Evolutionary conservation across 2,329 filamentous ascomycete genomes (phyloP), one percentile per base, ranked within the genome.

Genomic region (Trichoderma gracile): DNA sequence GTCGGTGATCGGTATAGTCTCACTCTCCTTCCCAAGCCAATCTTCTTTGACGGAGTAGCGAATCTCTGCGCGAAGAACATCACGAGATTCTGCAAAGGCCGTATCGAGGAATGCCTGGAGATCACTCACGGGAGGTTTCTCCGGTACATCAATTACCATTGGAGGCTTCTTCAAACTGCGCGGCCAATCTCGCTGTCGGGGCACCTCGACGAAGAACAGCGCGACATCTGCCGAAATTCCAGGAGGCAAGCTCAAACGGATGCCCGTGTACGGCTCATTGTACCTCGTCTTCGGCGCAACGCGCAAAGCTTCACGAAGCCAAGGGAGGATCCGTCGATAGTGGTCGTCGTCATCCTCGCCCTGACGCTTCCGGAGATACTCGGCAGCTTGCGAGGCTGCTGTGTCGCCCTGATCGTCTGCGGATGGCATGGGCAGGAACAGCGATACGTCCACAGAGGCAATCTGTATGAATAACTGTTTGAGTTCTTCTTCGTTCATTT

Each of bases 151-250:
- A 27, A 61, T 25, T 2, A 7, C n/a, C 33, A 61, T 42, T 4
- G 58, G 58, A 7, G 58, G 58, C 2, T 33, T 23, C 38, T 45
- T 42, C 15, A 61, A 45, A 4, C 23, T 21, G n/a, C 21, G 40
- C 5, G 58, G 47, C 58, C 58, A 61, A 17, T 61, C 33, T 17
- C 21, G 33, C 49, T 61, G 58, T 21, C n/a, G 45, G 3, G 58
- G 58, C 1, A 61, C 58, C 14, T 53, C 40, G 1, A 61, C 17
- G 19, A 33, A 50, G 47, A 61, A 61, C 12, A 61, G 25, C 12
- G 47, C 58, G 12, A 43, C 33, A 8, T 61, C 58, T 8, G 33
- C 17, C 7, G 21, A 30, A 53, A 53, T 3, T 17, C 38, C n/a
- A 21, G 17, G 23, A 3, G 58, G 58, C 12, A 50, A 47, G 10